Base-by-base conservation (phyloP, 1,284 basidiomycete genomes). In the Fomes fomentarius region DNA sequence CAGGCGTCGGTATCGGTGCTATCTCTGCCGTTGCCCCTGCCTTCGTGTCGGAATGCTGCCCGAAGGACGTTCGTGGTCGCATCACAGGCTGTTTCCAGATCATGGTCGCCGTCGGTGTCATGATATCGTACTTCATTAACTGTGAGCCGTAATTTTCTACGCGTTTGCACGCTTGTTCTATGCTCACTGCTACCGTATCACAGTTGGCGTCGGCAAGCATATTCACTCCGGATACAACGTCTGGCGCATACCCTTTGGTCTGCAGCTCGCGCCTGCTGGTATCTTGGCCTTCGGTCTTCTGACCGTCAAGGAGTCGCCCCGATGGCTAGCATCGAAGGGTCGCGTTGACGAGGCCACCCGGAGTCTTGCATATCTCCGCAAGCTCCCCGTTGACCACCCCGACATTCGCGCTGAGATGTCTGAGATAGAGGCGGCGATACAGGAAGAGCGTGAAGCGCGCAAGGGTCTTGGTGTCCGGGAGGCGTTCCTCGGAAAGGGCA, bases 41-140 rank as follows among this genome's bases (percentile, higher is more conserved):
- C 0, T 93, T 82, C 63, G 89, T 92, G 1, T 85, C 87, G 1
- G 91, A 93, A 68, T 91, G 89, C 66, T 80, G 84, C 0, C 91
- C 90, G 4, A 91, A 91, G 67, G 78, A 87, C 28, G 87, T 87
- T 24, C 78, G 86, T 50, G 87, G 87, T 12, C 79, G 86, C 31
- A 85, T 89, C 46, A 87, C 87, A 0, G 87, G 89, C 40, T 65
- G 89, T 26, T 92, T 93, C 79, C 91, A 94, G 67, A 84, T 94
- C 69, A 86, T 92, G 80, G 89, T 92, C 30, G 84, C 86, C 14
- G 68, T 80, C 40, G 87, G 87, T 33, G 87, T 89, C 51, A 89
- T 90, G 87, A 74, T 90, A 40, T 88, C 86, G 0, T 91, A 91
- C 68, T 91, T 89, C 67, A 77, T 89, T 57, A 89, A 90, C 63